Conservation (phyloP, 208 protist genomes). For the Acanthamoeba rhysodes region DNA sequence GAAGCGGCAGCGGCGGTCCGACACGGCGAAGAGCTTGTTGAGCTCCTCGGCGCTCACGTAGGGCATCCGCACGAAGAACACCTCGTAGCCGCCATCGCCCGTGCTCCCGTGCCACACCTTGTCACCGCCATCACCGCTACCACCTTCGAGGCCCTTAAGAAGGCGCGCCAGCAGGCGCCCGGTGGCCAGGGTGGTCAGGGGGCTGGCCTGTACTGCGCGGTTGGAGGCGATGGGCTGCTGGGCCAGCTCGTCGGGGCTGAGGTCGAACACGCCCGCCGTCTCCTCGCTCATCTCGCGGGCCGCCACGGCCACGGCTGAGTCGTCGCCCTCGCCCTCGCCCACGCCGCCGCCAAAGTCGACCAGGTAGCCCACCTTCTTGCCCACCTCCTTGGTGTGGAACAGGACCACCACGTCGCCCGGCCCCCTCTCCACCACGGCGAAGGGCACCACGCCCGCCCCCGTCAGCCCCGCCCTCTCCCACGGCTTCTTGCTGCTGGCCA, state of each 20-base stretch:
- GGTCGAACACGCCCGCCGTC: constrained; percentile 23
- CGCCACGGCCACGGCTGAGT: not conserved
- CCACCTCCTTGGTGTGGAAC: constrained; percentile 38
- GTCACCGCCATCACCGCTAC: no score
- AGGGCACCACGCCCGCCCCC: constrained; percentile 7
- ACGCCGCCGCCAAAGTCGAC: constrained; percentile 58
- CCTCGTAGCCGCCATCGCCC: not conserved
- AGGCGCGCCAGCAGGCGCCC: not conserved
- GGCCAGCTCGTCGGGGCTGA: not conserved
- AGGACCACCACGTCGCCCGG: not conserved
- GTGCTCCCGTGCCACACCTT: constrained; percentile 9
- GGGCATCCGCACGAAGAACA: constrained; percentile 24
- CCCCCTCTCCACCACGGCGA: not conserved
- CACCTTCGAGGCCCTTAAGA: not conserved
- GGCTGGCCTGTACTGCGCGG: not conserved
- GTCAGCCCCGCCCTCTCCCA: not conserved
- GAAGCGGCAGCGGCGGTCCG: not conserved
- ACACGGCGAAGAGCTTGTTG: not conserved
- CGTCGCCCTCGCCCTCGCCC: not conserved
- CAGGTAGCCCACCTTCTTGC: constrained; percentile 67
- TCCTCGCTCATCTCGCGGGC: constrained; percentile 40
- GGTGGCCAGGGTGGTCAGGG: not conserved
- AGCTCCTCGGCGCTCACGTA: not conserved
- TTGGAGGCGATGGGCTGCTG: not conserved
- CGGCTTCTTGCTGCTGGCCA: no score